Conservation (phyloP, 257 asterid genomes). For the Fraxinus excelsior region DNA sequence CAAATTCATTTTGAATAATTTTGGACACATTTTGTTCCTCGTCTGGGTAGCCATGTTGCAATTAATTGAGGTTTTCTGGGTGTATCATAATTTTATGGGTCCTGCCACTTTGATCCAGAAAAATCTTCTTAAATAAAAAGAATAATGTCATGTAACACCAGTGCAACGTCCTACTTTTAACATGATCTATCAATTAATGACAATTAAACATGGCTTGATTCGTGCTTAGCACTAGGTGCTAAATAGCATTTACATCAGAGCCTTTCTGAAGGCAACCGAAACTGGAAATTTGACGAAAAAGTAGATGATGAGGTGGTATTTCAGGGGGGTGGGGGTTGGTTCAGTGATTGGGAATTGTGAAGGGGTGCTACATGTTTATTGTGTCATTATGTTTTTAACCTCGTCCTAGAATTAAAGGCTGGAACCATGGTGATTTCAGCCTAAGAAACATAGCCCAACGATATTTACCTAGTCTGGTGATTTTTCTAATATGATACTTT, state of each 20-base stretch:
- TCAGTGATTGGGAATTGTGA: not conserved
- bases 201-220: too few relatives aligned
- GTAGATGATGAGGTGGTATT: not conserved
- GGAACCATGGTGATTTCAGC: slow-evolving; percentile 7
- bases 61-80: not conserved
- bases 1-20: not conserved
- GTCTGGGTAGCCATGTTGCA: not conserved
- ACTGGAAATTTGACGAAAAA: not conserved
- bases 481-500: not conserved
- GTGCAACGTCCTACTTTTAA: too few relatives aligned
- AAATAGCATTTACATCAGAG: not conserved
- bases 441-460: slow-evolving; percentile 8
- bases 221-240: too few relatives aligned
- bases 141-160: too few relatives aligned
- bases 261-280: not conserved
- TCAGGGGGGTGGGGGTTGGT: not conserved
- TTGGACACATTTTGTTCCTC: not conserved
- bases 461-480: slow-evolving; percentile 2
- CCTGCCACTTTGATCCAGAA: not conserved
- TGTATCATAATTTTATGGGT: not conserved
- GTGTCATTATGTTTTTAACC: not conserved
- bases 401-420: slow-evolving; percentile 8
- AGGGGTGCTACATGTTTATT: not conserved
- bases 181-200: too few relatives aligned
- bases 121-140: not conserved